Evolutionary conservation across 208 protist genomes (phyloP), one percentile per base, ranked within the genome.

Genomic region (Sergeia podlipaevii): DNA sequence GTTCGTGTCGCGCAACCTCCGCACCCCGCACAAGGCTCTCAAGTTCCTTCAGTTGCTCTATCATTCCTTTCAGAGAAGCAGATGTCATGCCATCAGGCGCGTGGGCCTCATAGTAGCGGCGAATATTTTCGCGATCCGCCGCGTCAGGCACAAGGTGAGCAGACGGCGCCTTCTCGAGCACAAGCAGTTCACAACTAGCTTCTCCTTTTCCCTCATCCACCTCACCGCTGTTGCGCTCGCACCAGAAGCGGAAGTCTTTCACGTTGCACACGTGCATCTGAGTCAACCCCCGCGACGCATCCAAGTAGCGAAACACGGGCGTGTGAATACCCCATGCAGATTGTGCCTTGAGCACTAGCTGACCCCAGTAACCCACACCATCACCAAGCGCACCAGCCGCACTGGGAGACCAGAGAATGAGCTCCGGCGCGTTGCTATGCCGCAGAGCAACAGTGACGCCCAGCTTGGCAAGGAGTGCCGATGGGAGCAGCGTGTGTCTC

Each of bases 301-400:
- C 71, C 30, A 69, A 3, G 39, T 78, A 78, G 18, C 71, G 64
- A 11, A 78, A 60, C 26, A 65, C 46, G 0, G 71, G 65, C 2
- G 60, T 39, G 49, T 57, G 60, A 0, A 74, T 65, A 5, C 65
- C 65, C 71, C 71, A 78, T 28, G 60, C 71, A 2, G 51, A 58
- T 32, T 60, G 46, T 7, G 65, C 64, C 21, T 78, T 78, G 15
- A 54, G 59, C 8, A 78, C 37, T 11, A 74, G 27, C 10, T 52
- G 20, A 11, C 60, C 71, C 71, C 71, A 78, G 30, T 57, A 52
- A 2, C 58, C 60, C 43, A 55, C 58, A 8, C 65, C 64, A 3
- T 41, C 59, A 17, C 60, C 56, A 32, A 47, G 28, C n/a, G n/a
- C n/a, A n/a, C n/a, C n/a, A 13, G 64, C 42, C 21, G 27, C 33